Conservation (phyloP, 2,329 filamentous ascomycete species). For the Talaromyces sp. region DNA sequence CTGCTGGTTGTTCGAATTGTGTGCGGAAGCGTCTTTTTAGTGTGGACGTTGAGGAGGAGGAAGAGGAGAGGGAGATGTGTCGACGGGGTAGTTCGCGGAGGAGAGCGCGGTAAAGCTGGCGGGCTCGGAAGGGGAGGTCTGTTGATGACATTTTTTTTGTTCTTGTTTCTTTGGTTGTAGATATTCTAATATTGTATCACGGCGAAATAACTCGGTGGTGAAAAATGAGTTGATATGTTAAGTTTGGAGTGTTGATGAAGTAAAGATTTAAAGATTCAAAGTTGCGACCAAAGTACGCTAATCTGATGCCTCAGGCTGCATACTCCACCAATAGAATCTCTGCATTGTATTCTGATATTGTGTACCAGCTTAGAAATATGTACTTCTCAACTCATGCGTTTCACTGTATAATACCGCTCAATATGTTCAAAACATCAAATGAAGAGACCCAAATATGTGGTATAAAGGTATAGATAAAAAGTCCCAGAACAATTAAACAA, state of each 20-base stretch:
- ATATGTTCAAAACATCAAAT: background rate
- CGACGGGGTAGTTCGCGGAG: conserved; percentile 83
- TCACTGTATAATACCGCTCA: background rate
- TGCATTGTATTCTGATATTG: background rate
- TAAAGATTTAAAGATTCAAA: background rate
- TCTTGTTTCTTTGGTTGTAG: background rate
- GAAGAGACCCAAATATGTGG: background rate
- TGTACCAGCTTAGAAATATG: too few relatives aligned
- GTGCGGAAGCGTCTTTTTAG: conserved; percentile 65
- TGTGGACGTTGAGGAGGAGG: conserved; percentile 44
- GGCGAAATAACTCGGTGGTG: background rate
- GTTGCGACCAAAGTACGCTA: background rate
- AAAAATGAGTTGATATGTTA: background rate
- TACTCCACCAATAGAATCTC: background rate
- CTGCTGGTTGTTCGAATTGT: conserved; percentile 47
- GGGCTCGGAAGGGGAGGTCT: conserved; percentile 42
- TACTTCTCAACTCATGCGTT: background rate
- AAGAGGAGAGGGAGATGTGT: conserved; percentile 47
- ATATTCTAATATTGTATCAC: background rate
- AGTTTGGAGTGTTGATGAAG: background rate
- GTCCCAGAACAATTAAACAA: background rate
- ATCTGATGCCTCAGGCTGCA: background rate
- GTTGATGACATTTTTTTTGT: conserved; percentile 14
- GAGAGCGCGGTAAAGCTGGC: conserved; percentile 79
- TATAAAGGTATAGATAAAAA: background rate